Base-by-base conservation (phyloP, 306 rosid species). In the Prunus armeniaca region DNA sequence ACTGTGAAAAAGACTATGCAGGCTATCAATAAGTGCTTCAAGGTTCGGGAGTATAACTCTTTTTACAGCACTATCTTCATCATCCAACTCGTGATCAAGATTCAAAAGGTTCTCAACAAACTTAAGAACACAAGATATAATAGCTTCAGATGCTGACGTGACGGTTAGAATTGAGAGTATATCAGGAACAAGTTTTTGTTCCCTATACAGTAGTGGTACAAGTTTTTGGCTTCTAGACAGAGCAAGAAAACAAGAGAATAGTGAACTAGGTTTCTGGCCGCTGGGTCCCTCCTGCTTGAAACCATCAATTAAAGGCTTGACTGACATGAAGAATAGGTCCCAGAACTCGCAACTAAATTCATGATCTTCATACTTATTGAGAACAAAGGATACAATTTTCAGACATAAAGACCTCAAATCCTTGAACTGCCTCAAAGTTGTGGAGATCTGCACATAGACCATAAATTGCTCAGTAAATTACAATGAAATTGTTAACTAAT, bases 241-340 rank as follows among this genome's bases (percentile, higher is more conserved):
- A 76, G 92, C 88, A 81, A 88, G 73, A 89, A 94, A 94, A 87
- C 98, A 90, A 81, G 96, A 89, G 45, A 92, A 86, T 68, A 94
- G 92, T 5, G 97, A 89, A 85, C 98, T 92, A 52, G 98, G 98
- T 71, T 90, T 94, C 87, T 92, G 93, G 81, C 97, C 87, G 71
- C 95, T 92, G 76, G 93, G 91, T 76, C 91, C 88, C 85, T 92
- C 98, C 79, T 84, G 91, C 82, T 88, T 92, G 82, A 94, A 90
- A 77, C 87, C 86, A 49, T 81, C 86, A 17, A 94, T 78, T 85
- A 91, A 80, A 2, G 91, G 84, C 72, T 92, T 88, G 49, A 88
- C 92, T 34, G 98, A 87, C 17, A 52, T 51, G 69, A 94, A 94
- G 90, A 94, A 94, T 46, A 83, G 76, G 80, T 86, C 89, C 98